phyloP scores from a whole-genome alignment of 306 rosid species.

The Erythrophleum fordii region DNA sequence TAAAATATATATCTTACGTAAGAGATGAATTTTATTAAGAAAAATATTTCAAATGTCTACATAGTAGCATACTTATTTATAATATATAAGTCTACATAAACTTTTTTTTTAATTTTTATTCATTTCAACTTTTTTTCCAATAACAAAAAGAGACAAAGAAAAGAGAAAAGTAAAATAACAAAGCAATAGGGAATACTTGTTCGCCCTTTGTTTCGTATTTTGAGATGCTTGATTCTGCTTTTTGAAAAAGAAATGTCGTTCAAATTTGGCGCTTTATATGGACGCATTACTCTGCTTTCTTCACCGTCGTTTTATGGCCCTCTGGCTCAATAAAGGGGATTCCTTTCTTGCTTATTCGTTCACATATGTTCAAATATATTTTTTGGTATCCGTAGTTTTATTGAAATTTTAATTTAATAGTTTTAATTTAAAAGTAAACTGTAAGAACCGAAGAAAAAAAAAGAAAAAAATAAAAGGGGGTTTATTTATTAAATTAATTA shows the following conservation, averaged over 20 bases:
- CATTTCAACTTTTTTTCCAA: not conserved
- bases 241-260: not conserved
- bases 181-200: constrained; percentile 22
- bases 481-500: no score
- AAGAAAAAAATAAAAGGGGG: no score
- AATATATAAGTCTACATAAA: not conserved
- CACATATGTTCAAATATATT: no score
- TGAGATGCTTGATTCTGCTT: constrained; percentile 3
- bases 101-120: not conserved
- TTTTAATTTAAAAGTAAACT: no score
- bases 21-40: no score
- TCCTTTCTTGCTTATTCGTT: not conserved
- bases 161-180: constrained; percentile 6
- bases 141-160: not conserved
- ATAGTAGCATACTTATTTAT: not conserved
- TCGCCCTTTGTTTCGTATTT: constrained; percentile 21
- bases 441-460: no score
- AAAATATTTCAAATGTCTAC: no score
- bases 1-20: no score
- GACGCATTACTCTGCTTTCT: not conserved
- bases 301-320: not conserved
- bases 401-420: no score
- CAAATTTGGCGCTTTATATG: constrained; percentile 14
- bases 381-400: no score
- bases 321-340: not conserved